phyloP scores from a whole-genome alignment of 2,329 filamentous ascomycete genomes.

The Leptographium radiaticola region DNA sequence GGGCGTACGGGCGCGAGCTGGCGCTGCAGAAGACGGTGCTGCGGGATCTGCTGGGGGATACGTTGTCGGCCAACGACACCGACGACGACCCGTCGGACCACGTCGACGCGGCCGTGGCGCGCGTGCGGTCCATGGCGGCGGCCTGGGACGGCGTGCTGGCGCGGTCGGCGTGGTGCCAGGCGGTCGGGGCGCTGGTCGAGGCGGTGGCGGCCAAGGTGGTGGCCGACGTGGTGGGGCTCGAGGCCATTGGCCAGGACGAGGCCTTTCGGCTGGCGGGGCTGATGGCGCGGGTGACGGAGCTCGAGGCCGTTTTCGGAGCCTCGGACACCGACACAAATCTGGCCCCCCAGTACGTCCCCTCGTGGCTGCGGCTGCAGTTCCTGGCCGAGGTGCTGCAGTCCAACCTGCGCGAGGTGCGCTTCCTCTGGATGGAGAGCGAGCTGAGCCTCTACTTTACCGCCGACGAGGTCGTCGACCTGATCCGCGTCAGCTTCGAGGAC shows the following conservation, averaged over 20 bases:
- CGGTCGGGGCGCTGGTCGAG: slow-evolving; percentile 46
- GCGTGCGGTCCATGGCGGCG: slow-evolving; percentile 38
- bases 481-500: slow-evolving; percentile 51
- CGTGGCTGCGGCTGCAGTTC: slow-evolving; percentile 52
- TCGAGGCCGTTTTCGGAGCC: slow-evolving; percentile 45
- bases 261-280: slow-evolving; percentile 47
- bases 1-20: slow-evolving; percentile 50
- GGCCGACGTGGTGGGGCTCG: slow-evolving; percentile 47
- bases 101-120: slow-evolving; percentile 38
- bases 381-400: slow-evolving; percentile 53
- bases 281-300: slow-evolving; percentile 41
- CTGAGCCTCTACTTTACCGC: slow-evolving; percentile 49
- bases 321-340: slow-evolving; percentile 12
- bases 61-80: slow-evolving; percentile 11
- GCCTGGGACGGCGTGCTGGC: slow-evolving; percentile 46
- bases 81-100: slow-evolving; percentile 31
- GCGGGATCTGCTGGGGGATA: slow-evolving; percentile 45
- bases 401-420: slow-evolving; percentile 50
- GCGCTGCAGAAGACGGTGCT: slow-evolving; percentile 46
- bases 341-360: slow-evolving; percentile 38
- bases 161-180: slow-evolving; percentile 49
- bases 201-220: slow-evolving; percentile 46
- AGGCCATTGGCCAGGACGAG: slow-evolving; percentile 49
- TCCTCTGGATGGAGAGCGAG: slow-evolving; percentile 53
- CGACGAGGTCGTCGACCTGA: slow-evolving; percentile 48